These are phyloP conservation scores for Moesziomyces antarcticus DNA, from an alignment of 1,284 basidiomycete species.

Conservation along the genomic window DNA sequence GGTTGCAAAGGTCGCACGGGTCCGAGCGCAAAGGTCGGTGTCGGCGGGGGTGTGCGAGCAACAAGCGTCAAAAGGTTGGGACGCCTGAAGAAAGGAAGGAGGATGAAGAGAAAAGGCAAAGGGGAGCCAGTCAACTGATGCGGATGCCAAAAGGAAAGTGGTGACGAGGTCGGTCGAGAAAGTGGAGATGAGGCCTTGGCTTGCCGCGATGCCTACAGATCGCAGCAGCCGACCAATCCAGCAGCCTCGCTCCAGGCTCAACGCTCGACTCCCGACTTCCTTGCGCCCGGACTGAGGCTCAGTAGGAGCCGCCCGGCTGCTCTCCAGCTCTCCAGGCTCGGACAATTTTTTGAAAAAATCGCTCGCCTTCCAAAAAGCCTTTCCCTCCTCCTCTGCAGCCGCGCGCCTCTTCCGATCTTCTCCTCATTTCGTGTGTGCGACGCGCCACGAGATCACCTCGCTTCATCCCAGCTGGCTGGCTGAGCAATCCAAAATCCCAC, in stretches of 20 bases:
- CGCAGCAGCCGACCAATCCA: not conserved
- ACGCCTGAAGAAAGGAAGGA: constrained; percentile 1
- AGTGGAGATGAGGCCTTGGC: constrained; percentile 21
- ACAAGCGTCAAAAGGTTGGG: not conserved
- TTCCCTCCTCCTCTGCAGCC: too few species aligned
- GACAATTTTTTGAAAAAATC: constrained; percentile 2
- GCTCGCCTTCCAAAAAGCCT: too few species aligned
- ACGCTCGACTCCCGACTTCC: constrained; percentile 20
- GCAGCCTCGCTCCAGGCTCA: too few species aligned
- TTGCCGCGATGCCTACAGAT: not conserved
- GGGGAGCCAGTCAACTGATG: not conserved
- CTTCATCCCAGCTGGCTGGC: constrained; percentile 2
- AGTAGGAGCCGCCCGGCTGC: too few species aligned
- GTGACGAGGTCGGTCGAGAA: constrained; percentile 4
- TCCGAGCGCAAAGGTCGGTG: not conserved
- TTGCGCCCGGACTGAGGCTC: constrained; percentile 1
- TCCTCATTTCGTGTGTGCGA: not conserved
- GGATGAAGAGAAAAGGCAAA: not conserved
- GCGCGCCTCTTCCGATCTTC: constrained; percentile 1
- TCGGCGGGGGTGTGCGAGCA: not conserved
- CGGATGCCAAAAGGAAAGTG: constrained; percentile 9
- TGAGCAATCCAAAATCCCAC: not conserved
- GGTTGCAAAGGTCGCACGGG: not conserved
- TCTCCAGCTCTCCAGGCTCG: not conserved
- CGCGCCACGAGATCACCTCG: constrained; percentile 41